These are phyloP conservation scores for Effrenium voratum DNA, from an alignment of 73 alveolate species.

Conservation along the genomic window DNA sequence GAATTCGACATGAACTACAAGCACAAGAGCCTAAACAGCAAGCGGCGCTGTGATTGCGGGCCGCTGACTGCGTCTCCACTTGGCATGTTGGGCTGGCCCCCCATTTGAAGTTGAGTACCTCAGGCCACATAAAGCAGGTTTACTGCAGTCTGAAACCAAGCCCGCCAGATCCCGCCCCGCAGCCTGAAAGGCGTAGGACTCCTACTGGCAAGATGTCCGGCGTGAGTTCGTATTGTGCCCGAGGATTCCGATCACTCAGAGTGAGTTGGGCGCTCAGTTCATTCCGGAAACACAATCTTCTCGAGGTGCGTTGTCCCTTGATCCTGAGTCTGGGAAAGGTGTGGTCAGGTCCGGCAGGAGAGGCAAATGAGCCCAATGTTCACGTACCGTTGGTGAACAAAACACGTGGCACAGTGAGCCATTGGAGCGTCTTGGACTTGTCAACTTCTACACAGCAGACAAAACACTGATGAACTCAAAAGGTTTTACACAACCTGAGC, in stretches of 20 bases:
- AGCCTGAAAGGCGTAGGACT: too few species aligned
- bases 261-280: constrained; percentile 62
- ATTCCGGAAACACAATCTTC: neutral
- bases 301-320: neutral
- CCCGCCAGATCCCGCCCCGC: too few species aligned
- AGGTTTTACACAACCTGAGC: neutral
- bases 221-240: too few species aligned
- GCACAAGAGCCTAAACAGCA: constrained; percentile 39
- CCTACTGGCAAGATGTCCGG: too few species aligned
- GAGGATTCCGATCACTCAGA: constrained; percentile 91
- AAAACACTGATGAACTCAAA: neutral
- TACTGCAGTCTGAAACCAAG: too few species aligned
- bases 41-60: neutral
- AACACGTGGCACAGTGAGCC: too few species aligned
- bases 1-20: constrained; percentile 87
- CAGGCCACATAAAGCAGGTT: too few species aligned
- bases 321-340: too few species aligned
- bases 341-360: too few species aligned
- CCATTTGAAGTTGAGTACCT: neutral
- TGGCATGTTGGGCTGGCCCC: neutral
- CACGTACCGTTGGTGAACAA: too few species aligned
- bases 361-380: too few species aligned
- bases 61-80: neutral
- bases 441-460: neutral
- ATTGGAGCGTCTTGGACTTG: neutral